A percentile compares a stretch with the other conserved stretches of the same genome.
These are phyloP conservation scores for Albatrellus sp. DNA, from an alignment of 1,284 basidiomycete species.

Conservation along the genomic window DNA sequence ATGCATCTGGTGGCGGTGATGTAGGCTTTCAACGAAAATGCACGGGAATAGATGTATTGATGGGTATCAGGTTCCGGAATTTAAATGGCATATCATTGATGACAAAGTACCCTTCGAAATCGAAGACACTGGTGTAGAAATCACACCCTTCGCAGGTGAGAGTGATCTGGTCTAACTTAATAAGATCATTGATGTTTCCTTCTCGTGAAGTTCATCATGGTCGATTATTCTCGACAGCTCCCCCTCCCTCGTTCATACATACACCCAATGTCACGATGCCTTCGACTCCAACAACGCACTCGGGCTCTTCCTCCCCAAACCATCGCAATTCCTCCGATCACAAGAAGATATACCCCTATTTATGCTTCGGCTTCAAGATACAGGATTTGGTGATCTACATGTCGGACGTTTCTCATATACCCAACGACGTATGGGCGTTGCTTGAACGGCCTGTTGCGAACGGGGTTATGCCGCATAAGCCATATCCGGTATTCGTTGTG, in stretches of 20 bases:
- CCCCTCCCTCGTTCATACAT: slow-evolving; percentile 27
- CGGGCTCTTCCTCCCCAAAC: slow-evolving; percentile 6
- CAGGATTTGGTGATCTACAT: slow-evolving; percentile 53
- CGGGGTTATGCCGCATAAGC: slow-evolving; percentile 21
- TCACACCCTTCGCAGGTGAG: slow-evolving; percentile 59
- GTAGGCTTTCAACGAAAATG: slow-evolving; percentile 25
- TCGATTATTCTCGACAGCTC: slow-evolving; percentile 34
- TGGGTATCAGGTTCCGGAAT: slow-evolving; percentile 50
- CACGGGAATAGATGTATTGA: background rate
- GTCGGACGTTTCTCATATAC: slow-evolving; percentile 66
- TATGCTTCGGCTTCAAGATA: slow-evolving; percentile 67
- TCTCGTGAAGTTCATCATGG: slow-evolving; percentile 49
- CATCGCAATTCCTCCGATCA: slow-evolving; percentile 6
- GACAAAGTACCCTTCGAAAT: slow-evolving; percentile 55
- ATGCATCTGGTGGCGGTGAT: slow-evolving; percentile 69
- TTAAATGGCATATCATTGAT: slow-evolving; percentile 69
- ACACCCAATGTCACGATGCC: slow-evolving; percentile 3
- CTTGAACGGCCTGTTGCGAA: slow-evolving; percentile 23
- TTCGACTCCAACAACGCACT: slow-evolving; percentile 5
- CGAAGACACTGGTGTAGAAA: slow-evolving; percentile 42
- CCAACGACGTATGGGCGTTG: slow-evolving; percentile 50
- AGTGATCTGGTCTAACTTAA: slow-evolving; percentile 4
- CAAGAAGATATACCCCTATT: slow-evolving; percentile 42
- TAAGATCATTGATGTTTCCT: background rate
- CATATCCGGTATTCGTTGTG: slow-evolving; percentile 38